Conservation (phyloP, 2,329 filamentous ascomycete species). For the Fonsecaea pedrosoi region DNA sequence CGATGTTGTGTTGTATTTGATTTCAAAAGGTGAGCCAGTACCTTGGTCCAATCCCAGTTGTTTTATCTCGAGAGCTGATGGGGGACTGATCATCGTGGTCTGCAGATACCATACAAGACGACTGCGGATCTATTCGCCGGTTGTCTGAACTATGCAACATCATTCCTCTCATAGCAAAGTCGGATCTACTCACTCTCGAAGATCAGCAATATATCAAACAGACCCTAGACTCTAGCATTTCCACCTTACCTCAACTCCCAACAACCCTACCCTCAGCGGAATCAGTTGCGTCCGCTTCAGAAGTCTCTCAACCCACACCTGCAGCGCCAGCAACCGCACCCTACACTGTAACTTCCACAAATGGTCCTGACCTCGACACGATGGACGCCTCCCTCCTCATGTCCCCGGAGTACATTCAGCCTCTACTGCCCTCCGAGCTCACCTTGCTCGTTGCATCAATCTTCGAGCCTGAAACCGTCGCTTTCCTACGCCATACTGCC, state of each 20-base stretch:
- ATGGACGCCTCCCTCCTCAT: slow-evolving; percentile 95
- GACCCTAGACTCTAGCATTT: slow-evolving; percentile 50
- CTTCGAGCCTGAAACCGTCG: slow-evolving; percentile 77
- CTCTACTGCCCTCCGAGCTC: slow-evolving; percentile 78
- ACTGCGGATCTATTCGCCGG: slow-evolving; percentile 74
- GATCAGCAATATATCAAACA: slow-evolving; percentile 67
- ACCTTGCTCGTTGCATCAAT: slow-evolving; percentile 71
- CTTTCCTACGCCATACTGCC: slow-evolving; percentile 81
- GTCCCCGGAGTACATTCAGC: slow-evolving; percentile 87
- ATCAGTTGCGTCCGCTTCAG: background rate
- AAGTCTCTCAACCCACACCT: slow-evolving; percentile 2
- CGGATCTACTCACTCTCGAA: slow-evolving; percentile 70
- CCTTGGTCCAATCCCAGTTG: background rate
- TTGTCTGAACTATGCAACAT: slow-evolving; percentile 80
- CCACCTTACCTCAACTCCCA: slow-evolving; percentile 33
- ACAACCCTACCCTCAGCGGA: slow-evolving; percentile 13
- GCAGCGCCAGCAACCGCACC: slow-evolving; percentile 49
- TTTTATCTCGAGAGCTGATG: background rate
- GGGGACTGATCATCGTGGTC: slow-evolving; percentile 2
- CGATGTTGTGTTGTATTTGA: slow-evolving; percentile 83
- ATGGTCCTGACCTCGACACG: slow-evolving; percentile 73
- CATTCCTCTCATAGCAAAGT: slow-evolving; percentile 78
- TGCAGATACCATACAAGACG: slow-evolving; percentile 64
- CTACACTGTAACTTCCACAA: slow-evolving; percentile 79
- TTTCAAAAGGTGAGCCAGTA: slow-evolving; percentile 68